phyloP scores from a whole-genome alignment of 345 rosid species.

The Gossypium rotundifolium region DNA sequence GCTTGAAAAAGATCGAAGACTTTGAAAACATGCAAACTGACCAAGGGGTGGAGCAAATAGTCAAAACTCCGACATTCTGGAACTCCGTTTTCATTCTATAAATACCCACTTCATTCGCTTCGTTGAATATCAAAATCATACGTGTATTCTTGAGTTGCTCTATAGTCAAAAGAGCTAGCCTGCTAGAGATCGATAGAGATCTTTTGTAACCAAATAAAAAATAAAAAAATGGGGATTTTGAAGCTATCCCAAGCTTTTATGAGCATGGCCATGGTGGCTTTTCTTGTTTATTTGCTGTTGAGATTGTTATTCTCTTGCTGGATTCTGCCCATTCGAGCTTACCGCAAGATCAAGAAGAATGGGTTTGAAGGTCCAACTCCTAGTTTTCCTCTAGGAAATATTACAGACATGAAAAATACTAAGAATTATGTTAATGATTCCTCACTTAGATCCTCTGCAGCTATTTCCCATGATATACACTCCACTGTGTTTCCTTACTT shows the following conservation, averaged over 20 bases:
- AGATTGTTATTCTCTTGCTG: slow-evolving; percentile 50
- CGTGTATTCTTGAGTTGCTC: neutral
- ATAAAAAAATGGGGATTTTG: slow-evolving; percentile 20
- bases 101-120: slow-evolving; percentile 24
- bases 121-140: neutral
- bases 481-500: slow-evolving; percentile 75
- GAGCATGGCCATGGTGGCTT: slow-evolving; percentile 7
- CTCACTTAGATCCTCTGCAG: slow-evolving; percentile 14
- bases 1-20: neutral
- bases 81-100: slow-evolving; percentile 22
- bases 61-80: slow-evolving; percentile 25
- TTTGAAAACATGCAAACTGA: slow-evolving; percentile 9
- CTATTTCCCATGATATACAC: slow-evolving; percentile 73
- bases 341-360: slow-evolving; percentile 45
- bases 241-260: slow-evolving; percentile 8
- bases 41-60: neutral
- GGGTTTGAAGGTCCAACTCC: slow-evolving; percentile 86
- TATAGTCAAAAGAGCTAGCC: neutral
- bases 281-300: slow-evolving; percentile 29
- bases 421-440: slow-evolving; percentile 14
- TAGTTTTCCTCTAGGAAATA: slow-evolving; percentile 72
- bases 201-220: neutral
- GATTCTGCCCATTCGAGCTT: slow-evolving; percentile 49
- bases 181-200: slow-evolving; percentile 1
- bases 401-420: slow-evolving; percentile 44